Conservation (phyloP, 2,329 filamentous ascomycete species). For the Alternaria arbusti region DNA sequence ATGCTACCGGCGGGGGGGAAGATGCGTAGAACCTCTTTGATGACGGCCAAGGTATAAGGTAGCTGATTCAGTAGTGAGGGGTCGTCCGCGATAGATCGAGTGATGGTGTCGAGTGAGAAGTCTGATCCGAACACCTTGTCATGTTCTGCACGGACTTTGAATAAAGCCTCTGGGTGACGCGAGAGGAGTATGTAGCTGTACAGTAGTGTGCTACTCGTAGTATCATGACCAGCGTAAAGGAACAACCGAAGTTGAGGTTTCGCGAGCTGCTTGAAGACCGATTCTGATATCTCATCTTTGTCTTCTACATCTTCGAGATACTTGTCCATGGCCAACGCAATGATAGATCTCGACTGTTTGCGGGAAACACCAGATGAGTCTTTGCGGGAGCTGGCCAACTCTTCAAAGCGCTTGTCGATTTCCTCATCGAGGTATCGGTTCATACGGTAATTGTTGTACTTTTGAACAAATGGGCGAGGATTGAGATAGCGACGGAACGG, state of each 20-base stretch:
- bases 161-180: constrained; percentile 27
- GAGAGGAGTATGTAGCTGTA: constrained; percentile 32
- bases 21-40: constrained; percentile 45
- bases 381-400: constrained; percentile 8
- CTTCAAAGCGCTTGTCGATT: constrained; percentile 21
- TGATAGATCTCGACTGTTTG: background rate
- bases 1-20: constrained; percentile 41
- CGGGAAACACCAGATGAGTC: background rate
- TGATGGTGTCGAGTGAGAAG: background rate
- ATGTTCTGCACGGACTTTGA: constrained; percentile 36
- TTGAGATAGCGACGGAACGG: constrained; percentile 18
- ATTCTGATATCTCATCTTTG: constrained; percentile 9
- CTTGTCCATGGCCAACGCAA: constrained; percentile 10
- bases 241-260: constrained; percentile 38
- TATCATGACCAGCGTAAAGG: constrained; percentile 42
- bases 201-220: constrained; percentile 33
- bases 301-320: constrained; percentile 1
- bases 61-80: constrained; percentile 33
- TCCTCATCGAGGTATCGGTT: constrained; percentile 18
- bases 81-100: constrained; percentile 3
- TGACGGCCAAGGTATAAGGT: constrained; percentile 38
- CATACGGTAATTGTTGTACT: constrained; percentile 16
- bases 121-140: constrained; percentile 35
- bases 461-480: constrained; percentile 15
- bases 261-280: constrained; percentile 23